A percentile compares a stretch with the other conserved stretches of the same genome.
Conservation (phyloP, 169 alveolate species). For the Perkinsus olseni region DNA sequence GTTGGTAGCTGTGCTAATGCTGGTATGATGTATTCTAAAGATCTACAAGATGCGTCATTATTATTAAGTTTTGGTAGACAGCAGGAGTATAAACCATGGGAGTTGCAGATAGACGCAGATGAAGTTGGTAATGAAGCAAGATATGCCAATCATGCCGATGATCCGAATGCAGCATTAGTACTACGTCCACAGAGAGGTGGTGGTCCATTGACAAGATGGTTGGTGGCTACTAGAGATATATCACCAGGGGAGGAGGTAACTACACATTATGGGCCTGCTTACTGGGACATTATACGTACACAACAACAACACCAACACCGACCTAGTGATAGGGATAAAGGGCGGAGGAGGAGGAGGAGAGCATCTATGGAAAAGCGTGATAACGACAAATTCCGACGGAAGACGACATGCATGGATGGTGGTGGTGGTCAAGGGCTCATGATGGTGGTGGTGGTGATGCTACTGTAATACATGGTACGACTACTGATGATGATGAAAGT, state of each 20-base stretch:
- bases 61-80: not conserved
- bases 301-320: not conserved
- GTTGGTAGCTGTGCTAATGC: not conserved
- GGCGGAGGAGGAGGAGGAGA: too few relatives aligned
- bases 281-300: not conserved
- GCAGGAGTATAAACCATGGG: not conserved
- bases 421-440: too few relatives aligned
- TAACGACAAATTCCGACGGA: too few relatives aligned
- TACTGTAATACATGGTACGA: not conserved
- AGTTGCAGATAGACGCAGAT: not conserved
- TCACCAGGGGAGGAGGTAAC: not conserved
- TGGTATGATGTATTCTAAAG: not conserved
- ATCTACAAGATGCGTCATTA: not conserved
- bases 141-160: not conserved
- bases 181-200: not conserved
- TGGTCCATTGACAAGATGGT: not conserved
- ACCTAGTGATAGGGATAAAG: too few relatives aligned
- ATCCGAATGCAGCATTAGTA: not conserved
- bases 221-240: not conserved
- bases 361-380: too few relatives aligned
- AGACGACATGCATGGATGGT: too few relatives aligned
- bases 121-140: not conserved
- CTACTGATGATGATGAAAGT: not conserved
- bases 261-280: not conserved
- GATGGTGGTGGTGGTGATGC: not conserved